Evolutionary conservation across 495 filamentous ascomycete species (phyloP), one percentile per base, ranked within the genome.

Genomic region (Monascus purpureus): DNA sequence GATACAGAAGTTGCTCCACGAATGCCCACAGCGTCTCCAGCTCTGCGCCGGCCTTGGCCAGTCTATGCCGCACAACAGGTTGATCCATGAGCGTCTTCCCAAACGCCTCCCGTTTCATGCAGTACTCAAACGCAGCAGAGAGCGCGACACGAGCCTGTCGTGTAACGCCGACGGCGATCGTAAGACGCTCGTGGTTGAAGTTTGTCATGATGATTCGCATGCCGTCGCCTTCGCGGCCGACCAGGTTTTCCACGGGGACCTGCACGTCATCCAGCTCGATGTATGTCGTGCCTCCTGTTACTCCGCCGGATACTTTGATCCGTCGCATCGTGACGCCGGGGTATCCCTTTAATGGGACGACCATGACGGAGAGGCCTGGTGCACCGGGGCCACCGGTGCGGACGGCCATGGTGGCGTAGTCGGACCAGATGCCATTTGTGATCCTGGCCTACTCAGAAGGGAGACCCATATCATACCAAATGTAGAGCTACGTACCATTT

Each of bases 131-230:
- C 0, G 80, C 77, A 1, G 72, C 41, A 14, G 65, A 49, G 4
- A 84, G 57, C 6, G 76, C 77, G 2, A 82, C 76, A 7, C 80
- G 63, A 0, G 75, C 62, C 37, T 70, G 55, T 1, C 80, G 63
- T 6, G 73, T 79, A 3, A 64, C 64, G 1, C 68, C 68, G 16
- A 83, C 68, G 5, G 73, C 57, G 31, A 84, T 77, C 15, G 64
- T 59, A 1, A 86, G 55, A 0, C 80, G 70, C 55, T 86, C 80
- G 42, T 86, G 79, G 58, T 84, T 84, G 70, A 86, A 84, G 54
- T 86, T 84, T 25, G 73, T 77, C 79, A 86, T 84, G 39, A 84
- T 71, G 42, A 80, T 75, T 23, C 57, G 63, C 75, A 86, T 82
- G 9, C 80, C 80, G 35, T 63, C 57, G 27, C 76, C 76, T 43